Evolutionary conservation across 345 rosid species (phyloP), one percentile per base, ranked within the genome.

Genomic region (Eucalyptus coolabah): DNA sequence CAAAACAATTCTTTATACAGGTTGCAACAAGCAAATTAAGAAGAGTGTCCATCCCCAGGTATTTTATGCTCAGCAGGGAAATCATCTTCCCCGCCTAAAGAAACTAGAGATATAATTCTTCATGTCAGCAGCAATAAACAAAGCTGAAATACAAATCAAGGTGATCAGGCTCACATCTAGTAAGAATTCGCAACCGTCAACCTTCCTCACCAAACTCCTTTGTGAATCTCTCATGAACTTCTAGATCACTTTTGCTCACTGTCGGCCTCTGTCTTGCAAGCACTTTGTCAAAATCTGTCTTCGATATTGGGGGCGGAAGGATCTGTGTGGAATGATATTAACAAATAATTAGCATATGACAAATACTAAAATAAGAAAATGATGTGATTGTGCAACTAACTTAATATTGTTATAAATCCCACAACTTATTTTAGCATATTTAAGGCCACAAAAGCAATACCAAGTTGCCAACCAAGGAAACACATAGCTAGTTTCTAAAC

Each of bases 191-290:
- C 32, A 30, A 88, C 50, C 89, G 86, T 95, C 89, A 97, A 90
- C 99, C 99, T 92, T 97, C 99, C 95, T 97, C 99, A 80, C 99
- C 99, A 92, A 96, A 97, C 94, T 97, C 99, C 89, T 94, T 95
- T 14, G 99, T 97, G 95, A 97, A 97, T 95, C 96, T 96, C 94
- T 96, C 99, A 21, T 97, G 99, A 88, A 97, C 96, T 8, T 96
- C 99, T 28, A 97, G 94, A 93, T 97, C 99, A 47, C 93, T 32
- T 91, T 96, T 96, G 94, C 99, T 96, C 90, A 97, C 99, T 23
- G 99, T 97, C 65, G 99, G 98, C 94, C 91, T 96, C 93, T 97
- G 99, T 92, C 98, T 95, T 7, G 98, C 97, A 89, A 97, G 98
- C 80, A 97, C 99, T 92, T 97, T 96, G 32, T 97, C 99, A 90